Evolutionary conservation across 2,329 filamentous ascomycete species (phyloP).

Genomic region (Calonectria pauciramosa): DNA sequence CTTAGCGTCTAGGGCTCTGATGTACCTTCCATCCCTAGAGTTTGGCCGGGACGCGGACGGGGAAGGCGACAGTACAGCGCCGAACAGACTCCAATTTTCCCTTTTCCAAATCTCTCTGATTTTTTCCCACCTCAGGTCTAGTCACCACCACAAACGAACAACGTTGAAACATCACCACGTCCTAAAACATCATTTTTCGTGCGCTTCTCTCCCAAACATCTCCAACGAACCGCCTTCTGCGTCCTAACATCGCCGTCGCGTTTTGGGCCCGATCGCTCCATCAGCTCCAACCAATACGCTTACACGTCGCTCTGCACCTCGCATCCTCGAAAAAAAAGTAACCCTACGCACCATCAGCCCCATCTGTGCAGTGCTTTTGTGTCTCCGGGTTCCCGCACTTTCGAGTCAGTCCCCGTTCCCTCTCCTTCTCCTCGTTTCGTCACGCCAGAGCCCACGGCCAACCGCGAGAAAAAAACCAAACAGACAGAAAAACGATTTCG

Average conservation of each 20-base stretch:
- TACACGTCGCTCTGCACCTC: constrained; percentile 37
- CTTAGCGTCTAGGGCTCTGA: constrained; percentile 13
- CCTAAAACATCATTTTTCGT: constrained; percentile 19
- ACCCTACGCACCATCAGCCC: constrained; percentile 31
- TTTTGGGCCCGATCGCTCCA: constrained; percentile 15
- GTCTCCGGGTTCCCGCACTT: constrained; percentile 33
- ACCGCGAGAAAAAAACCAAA: constrained; percentile 26
- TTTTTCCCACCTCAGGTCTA: constrained; percentile 50
- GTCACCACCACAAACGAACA: constrained; percentile 48
- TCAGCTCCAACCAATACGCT: constrained; percentile 26
- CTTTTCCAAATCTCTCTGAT: constrained; percentile 49
- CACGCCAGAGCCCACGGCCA: constrained; percentile 31
- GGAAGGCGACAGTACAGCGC: constrained; percentile 22
- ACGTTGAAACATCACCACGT: constrained; percentile 35
- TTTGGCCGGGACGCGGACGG: constrained; percentile 20
- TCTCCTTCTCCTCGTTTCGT: constrained; percentile 33
- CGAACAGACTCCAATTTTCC: constrained; percentile 48
- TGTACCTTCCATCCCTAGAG: constrained; percentile 10
- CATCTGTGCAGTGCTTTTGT: constrained; percentile 39
- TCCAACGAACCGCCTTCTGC: constrained; percentile 24
- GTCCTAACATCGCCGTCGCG: constrained; percentile 9
- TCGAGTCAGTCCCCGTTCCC: constrained; percentile 32
- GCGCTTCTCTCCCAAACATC: constrained; percentile 34
- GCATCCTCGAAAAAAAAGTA: constrained; percentile 37
- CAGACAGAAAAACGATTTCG: constrained; percentile 34